Conservation (phyloP, 129 eudicot genomes). For the Escallonia rubra region DNA sequence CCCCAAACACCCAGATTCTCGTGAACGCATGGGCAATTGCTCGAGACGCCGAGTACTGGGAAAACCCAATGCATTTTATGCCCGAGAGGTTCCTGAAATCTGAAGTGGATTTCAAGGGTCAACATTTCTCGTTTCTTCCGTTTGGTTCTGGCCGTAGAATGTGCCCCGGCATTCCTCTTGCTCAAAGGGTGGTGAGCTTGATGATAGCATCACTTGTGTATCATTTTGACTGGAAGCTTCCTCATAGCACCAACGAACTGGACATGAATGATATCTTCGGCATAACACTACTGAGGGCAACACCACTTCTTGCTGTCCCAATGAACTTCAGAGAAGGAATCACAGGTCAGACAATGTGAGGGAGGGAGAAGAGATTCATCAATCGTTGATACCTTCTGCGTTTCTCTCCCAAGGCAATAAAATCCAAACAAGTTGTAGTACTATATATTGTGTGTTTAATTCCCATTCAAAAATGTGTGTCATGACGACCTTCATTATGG, state of each 20-base stretch:
- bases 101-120: constrained; percentile 24
- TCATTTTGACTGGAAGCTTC: constrained; percentile 37
- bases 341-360: neutral
- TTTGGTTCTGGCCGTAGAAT: constrained; percentile 41
- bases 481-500: no score
- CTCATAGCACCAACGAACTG: constrained; percentile 22
- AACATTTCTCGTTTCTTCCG: constrained; percentile 26
- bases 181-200: constrained; percentile 27
- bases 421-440: no score
- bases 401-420: neutral
- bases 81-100: constrained; percentile 31
- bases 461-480: neutral
- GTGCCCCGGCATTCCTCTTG: constrained; percentile 34
- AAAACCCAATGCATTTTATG: constrained; percentile 19
- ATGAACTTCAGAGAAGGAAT: neutral
- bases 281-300: constrained; percentile 26
- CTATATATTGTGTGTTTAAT: no score
- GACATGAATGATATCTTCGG: constrained; percentile 30
- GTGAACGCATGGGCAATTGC: constrained; percentile 36
- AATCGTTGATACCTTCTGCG: no score
- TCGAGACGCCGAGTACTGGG: constrained; percentile 31
- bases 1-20: constrained; percentile 25
- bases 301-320: constrained; percentile 30
- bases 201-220: constrained; percentile 33
- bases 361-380: no score